Base-by-base conservation (phyloP, 2,329 filamentous ascomycete genomes). In the Aspergillus felis region DNA sequence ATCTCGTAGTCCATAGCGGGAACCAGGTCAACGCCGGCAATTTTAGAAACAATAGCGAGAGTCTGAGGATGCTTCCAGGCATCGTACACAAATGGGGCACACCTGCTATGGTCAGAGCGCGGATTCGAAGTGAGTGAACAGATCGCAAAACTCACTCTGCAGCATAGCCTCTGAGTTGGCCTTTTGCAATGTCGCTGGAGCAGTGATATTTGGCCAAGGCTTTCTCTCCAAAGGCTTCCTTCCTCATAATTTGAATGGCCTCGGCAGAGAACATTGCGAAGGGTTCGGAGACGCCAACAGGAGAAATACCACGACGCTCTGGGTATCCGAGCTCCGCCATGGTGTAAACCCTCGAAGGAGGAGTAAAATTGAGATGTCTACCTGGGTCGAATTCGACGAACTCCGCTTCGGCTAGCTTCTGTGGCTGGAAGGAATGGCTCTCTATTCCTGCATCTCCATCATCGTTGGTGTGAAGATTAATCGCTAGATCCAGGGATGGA, bases 1-100 rank as follows among this genome's bases (percentile, higher is more conserved):
- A 85, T 81, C 57, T 85, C 82, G 59, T 78, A 78, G 66, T 84
- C 81, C 65, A 84, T 79, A 24, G 76, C 77, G 0, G 80, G 78
- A 9, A 83, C 75, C 1, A 86, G 74, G 22, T 85, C 81, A 50
- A 85, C 77, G 1, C 81, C 82, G 1, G 82, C 82, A 48, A 84
- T 74, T 54, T 79, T 71, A 8, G 81, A 84, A 29, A 85, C 70
- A 10, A 78, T 78, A 1, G 67, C 66, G 3, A 83, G 71, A 0
- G 77, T 76, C 56, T 81, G 74, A 0, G 84, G 81, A 50, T 79
- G 78, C 56, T 79, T 82, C 85, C 84, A 87, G 2, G 81, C 82
- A 57, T 82, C 82, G 63, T 87, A 86, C 4, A 84, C 81, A 62
- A 89, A 89, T 0, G 86, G 86, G 1, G 85, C 85, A 64, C 83